A percentile compares a stretch with the other conserved stretches of the same genome.
Evolutionary conservation across 768 basidiomycete genomes (phyloP).

Genomic region (Russula earlei): DNA sequence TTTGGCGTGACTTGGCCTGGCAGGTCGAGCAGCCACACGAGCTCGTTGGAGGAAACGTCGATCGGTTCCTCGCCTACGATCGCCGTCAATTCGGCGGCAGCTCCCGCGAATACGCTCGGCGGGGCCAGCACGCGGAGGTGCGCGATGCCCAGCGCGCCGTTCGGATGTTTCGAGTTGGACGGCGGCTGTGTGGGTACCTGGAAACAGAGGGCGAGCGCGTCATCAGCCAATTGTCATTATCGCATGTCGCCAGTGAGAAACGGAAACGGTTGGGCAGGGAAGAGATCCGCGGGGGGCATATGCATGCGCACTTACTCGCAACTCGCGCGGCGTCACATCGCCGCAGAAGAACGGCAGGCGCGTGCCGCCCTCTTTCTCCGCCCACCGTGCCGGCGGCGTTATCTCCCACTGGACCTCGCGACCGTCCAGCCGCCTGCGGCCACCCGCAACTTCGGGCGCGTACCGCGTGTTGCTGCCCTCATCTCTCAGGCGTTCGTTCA

Average conservation of each 20-base stretch:
- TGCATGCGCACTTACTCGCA: conserved; percentile 35
- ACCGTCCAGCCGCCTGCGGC: too few species aligned
- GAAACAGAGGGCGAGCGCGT: too few species aligned
- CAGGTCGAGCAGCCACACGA: conserved; percentile 16
- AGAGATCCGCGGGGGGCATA: background rate
- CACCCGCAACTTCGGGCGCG: conserved; percentile 22
- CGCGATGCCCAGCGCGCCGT: conserved; percentile 40
- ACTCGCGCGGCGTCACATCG: conserved; percentile 52
- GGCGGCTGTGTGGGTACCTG: conserved; percentile 44
- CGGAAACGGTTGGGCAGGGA: too few species aligned
- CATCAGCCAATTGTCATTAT: too few species aligned
- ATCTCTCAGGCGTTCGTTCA: too few species aligned
- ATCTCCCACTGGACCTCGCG: too few species aligned
- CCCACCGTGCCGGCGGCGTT: conserved; percentile 22
- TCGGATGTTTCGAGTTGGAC: conserved; percentile 42
- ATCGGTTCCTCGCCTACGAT: conserved; percentile 38
- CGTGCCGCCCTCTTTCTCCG: conserved; percentile 23
- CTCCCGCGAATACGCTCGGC: conserved; percentile 23
- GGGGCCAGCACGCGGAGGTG: conserved; percentile 38
- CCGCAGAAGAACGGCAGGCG: conserved; percentile 64
- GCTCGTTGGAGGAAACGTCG: background rate
- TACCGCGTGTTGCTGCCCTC: background rate
- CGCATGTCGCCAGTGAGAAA: too few species aligned
- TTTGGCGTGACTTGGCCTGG: background rate
- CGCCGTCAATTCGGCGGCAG: conserved; percentile 35